These are phyloP conservation scores for Yamadazyma spencermartinsiae DNA, from an alignment of 1,139 yeast genomes.

Conservation along the genomic window DNA sequence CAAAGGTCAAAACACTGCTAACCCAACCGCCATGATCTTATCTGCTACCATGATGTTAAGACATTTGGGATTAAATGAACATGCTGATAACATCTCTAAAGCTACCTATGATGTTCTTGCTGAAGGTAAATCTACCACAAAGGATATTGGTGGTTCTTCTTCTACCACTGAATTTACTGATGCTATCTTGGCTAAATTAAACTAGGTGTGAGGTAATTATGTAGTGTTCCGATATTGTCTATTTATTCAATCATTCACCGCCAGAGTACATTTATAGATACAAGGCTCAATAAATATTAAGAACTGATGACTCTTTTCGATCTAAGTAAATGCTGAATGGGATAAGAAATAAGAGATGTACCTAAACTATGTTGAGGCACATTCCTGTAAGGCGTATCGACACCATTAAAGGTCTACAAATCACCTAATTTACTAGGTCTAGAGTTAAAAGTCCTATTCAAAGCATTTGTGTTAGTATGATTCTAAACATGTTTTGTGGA, in stretches of 20 bases:
- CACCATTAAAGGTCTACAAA: too few relatives aligned
- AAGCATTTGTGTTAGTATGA: too few relatives aligned
- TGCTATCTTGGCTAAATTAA: constrained; percentile 71
- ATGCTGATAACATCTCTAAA: constrained; percentile 81
- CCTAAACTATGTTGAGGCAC: neutral
- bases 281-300: constrained; percentile 2
- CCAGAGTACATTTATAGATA: constrained; percentile 1
- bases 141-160: constrained; percentile 86
- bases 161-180: constrained; percentile 93
- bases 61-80: constrained; percentile 83
- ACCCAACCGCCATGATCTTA: constrained; percentile 97
- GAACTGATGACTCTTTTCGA: neutral
- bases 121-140: constrained; percentile 78
- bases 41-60: constrained; percentile 90
- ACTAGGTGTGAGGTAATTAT: constrained; percentile 18
- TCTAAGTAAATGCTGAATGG: neutral
- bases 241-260: constrained; percentile 2
- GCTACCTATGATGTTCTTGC: constrained; percentile 90
- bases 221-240: neutral
- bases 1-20: constrained; percentile 91
- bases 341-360: neutral
- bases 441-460: too few relatives aligned
- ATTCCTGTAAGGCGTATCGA: neutral
- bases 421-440: too few relatives aligned
- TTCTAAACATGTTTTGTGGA: too few relatives aligned